Conservation (phyloP, 164 flowering plant genomes). For the Magnolia changhungtana region DNA sequence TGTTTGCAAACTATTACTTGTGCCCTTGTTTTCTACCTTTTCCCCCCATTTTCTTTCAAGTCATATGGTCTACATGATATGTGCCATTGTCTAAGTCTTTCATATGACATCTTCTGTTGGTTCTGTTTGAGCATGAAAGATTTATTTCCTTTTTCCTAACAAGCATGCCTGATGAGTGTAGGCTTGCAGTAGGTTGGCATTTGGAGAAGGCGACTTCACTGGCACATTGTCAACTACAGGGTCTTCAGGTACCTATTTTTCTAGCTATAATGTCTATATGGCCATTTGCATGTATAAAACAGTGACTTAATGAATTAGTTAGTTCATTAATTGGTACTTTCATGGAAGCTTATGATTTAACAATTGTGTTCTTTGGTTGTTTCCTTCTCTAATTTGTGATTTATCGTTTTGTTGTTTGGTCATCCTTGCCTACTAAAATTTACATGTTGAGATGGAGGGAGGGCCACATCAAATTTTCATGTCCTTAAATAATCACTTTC, state of each 20-base stretch:
- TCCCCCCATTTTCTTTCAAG: too few species aligned
- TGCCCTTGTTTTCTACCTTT: too few species aligned
- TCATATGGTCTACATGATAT: too few species aligned
- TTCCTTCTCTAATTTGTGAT: background rate
- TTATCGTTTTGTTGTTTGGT: background rate
- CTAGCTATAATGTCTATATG: background rate
- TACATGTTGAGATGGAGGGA: background rate
- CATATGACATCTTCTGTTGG: background rate
- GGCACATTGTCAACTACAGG: constrained; percentile 13
- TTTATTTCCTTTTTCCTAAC: background rate
- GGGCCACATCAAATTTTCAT: too few species aligned
- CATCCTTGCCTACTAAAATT: background rate
- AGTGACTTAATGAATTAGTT: background rate
- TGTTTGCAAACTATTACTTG: too few species aligned
- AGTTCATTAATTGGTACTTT: too few species aligned
- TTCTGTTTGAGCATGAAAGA: background rate
- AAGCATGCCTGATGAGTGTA: constrained; percentile 24
- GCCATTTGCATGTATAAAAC: background rate
- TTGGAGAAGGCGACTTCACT: constrained; percentile 54
- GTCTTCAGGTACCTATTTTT: constrained; percentile 2
- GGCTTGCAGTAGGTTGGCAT: constrained; percentile 72
- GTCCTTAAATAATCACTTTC: too few species aligned
- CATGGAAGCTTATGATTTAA: background rate
- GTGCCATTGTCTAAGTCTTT: background rate
- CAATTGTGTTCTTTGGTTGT: background rate